Conservation (phyloP, 768 basidiomycete species). For the Podaxis sp. region DNA sequence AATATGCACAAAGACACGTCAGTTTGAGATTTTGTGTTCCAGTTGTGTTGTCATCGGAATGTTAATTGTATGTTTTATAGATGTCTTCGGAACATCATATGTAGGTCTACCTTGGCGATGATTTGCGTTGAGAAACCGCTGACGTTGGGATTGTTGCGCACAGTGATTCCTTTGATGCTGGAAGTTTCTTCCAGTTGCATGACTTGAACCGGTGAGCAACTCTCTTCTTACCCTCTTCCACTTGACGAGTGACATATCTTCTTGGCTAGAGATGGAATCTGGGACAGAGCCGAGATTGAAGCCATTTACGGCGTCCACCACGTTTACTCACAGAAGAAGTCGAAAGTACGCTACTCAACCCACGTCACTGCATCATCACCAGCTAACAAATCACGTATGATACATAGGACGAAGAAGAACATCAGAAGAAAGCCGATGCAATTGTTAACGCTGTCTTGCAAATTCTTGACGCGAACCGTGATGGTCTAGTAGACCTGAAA, state of each 20-base stretch:
- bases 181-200: constrained; percentile 94
- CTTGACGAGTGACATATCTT: constrained; percentile 5
- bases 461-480: constrained; percentile 69
- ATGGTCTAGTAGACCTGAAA: constrained; percentile 65
- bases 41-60: neutral
- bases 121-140: neutral
- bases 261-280: constrained; percentile 64
- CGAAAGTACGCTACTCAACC: constrained; percentile 44
- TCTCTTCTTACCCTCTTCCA: neutral
- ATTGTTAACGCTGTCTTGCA: constrained; percentile 74
- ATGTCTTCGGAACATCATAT: constrained; percentile 92
- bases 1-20: constrained; percentile 92
- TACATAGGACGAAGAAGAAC: constrained; percentile 72
- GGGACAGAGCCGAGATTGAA: constrained; percentile 88
- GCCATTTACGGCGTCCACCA: constrained; percentile 97
- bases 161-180: constrained; percentile 80
- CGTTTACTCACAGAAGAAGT: constrained; percentile 80
- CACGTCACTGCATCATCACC: neutral
- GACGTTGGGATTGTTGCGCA: neutral
- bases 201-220: constrained; percentile 76
- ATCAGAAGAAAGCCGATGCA: constrained; percentile 77
- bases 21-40: constrained; percentile 30
- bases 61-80: constrained; percentile 36
- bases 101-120: constrained; percentile 35
- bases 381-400: neutral